These are phyloP conservation scores for Aspergillus asperescens DNA, from an alignment of 495 filamentous ascomycete genomes.

Conservation along the genomic window DNA sequence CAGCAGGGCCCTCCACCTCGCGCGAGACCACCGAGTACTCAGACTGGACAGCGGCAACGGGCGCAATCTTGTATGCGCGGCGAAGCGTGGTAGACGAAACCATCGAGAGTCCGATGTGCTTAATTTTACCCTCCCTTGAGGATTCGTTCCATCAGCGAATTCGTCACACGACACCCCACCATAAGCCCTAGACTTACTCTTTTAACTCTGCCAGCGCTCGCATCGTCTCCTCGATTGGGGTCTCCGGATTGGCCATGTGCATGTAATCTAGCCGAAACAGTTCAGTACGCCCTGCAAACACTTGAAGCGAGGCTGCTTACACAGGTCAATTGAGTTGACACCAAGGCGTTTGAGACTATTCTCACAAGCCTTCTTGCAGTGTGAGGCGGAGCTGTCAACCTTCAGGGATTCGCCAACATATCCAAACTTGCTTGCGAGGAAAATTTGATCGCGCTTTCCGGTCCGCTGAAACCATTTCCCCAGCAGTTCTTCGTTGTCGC, in stretches of 20 bases:
- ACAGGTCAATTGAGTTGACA: conserved; percentile 2
- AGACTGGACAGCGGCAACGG: conserved; percentile 37
- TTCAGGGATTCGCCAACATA: background rate
- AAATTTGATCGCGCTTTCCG: conserved; percentile 1
- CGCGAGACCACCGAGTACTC: conserved; percentile 42
- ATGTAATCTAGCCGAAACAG: background rate
- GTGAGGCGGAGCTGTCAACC: background rate
- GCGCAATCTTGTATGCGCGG: conserved; percentile 34
- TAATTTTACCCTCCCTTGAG: conserved; percentile 45
- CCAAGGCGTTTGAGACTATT: conserved; percentile 2
- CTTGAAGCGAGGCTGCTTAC: background rate
- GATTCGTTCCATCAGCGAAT: background rate
- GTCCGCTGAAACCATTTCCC: conserved; percentile 8
- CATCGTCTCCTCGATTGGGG: conserved; percentile 9
- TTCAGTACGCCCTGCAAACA: background rate
- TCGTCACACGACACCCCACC: background rate
- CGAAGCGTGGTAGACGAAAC: conserved; percentile 34
- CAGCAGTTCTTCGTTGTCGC: conserved; percentile 4
- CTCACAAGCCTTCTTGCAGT: conserved; percentile 6
- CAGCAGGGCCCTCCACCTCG: conserved; percentile 50
- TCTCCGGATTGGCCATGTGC: conserved; percentile 1
- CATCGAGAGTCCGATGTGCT: conserved; percentile 39
- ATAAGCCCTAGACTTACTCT: background rate
- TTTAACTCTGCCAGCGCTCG: background rate
- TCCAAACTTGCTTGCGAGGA: conserved; percentile 5